phyloP scores from a whole-genome alignment of 371 early-diverging fungal species.

The Saksenaea vasiformis region DNA sequence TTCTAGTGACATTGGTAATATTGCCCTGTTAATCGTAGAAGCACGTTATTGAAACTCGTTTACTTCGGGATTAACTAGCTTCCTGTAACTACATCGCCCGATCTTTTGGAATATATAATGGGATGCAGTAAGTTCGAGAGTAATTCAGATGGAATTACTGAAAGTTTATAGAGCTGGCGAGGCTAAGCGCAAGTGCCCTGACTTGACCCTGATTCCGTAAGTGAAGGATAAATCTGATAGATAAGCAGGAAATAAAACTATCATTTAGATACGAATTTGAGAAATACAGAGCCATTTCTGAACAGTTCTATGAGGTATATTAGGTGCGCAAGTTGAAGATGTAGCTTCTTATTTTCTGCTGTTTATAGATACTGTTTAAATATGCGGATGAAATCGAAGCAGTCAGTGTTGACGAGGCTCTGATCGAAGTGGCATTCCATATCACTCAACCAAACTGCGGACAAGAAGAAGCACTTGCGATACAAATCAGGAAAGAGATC shows the following conservation, averaged over 20 bases:
- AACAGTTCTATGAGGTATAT: constrained; percentile 60
- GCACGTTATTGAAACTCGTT: background rate
- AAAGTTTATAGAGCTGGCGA: constrained; percentile 27
- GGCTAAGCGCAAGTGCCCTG: constrained; percentile 67
- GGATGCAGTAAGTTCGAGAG: constrained; percentile 57
- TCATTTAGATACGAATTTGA: constrained; percentile 72
- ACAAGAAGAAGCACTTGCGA: constrained; percentile 33
- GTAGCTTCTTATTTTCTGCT: background rate
- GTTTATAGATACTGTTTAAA: constrained; percentile 50
- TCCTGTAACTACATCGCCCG: constrained; percentile 84
- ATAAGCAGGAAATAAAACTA: background rate
- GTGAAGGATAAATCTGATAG: background rate
- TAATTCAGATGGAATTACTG: background rate
- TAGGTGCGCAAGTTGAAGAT: background rate
- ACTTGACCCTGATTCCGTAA: constrained; percentile 61
- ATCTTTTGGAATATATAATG: constrained; percentile 69
- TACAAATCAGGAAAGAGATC: constrained; percentile 40
- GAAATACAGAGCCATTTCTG: constrained; percentile 69
- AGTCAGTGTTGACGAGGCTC: constrained; percentile 80
- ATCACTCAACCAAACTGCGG: constrained; percentile 34
- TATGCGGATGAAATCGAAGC: constrained; percentile 77
- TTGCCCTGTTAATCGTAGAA: constrained; percentile 36
- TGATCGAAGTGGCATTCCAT: constrained; percentile 68
- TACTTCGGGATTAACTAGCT: constrained; percentile 38
- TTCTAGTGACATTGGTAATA: constrained; percentile 45